These are phyloP conservation scores for Hanseniaspora mollemarum DNA, from an alignment of 805 yeast species.

Conservation along the genomic window DNA sequence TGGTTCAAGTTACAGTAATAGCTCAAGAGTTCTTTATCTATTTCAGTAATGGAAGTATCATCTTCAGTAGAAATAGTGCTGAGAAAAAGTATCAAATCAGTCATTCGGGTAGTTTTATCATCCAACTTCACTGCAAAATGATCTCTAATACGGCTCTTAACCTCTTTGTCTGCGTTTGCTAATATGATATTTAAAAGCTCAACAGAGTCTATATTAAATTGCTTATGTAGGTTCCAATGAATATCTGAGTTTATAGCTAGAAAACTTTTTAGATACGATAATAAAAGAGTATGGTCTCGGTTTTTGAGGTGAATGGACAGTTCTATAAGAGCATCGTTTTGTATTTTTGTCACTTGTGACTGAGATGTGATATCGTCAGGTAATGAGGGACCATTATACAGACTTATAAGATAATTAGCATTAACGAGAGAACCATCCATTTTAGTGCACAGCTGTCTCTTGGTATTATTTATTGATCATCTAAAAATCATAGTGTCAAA, in stretches of 20 bases:
- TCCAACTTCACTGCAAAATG: background rate
- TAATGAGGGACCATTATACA: background rate
- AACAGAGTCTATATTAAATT: conserved; percentile 6
- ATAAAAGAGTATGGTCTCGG: background rate
- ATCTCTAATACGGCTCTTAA: background rate
- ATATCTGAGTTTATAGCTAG: background rate
- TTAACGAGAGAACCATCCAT: background rate
- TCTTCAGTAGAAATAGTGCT: background rate
- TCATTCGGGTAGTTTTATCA: background rate
- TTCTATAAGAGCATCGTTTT: conserved; percentile 4
- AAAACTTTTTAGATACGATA: background rate
- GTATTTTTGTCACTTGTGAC: background rate
- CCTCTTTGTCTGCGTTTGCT: background rate
- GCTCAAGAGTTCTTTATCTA: background rate
- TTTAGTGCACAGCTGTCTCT: background rate
- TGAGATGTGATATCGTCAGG: background rate
- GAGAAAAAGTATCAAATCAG: background rate
- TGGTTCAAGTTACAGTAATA: conserved; percentile 7
- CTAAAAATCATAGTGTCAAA: too few relatives aligned
- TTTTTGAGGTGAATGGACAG: background rate
- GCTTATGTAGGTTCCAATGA: conserved; percentile 10
- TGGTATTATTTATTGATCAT: too few relatives aligned
- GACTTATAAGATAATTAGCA: background rate
- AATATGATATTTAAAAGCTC: conserved; percentile 8
- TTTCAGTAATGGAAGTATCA: background rate